Percentiles rank a stretch among this genome's conserved stretches.
Evolutionary conservation across 176 grass and related monocot genomes (phyloP).

Genomic region (Avena eriantha): DNA sequence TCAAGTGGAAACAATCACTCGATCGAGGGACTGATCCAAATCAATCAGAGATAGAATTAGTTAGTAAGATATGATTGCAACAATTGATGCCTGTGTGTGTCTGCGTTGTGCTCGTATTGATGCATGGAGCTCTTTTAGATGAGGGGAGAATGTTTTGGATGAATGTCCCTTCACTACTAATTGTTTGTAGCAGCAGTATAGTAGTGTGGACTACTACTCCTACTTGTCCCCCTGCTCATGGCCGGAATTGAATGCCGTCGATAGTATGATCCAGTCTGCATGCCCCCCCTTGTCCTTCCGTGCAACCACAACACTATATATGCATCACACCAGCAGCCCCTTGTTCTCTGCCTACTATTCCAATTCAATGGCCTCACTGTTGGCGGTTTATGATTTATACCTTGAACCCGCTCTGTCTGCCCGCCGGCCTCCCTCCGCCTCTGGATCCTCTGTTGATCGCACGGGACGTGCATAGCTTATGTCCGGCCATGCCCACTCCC

Average conservation of each 20-base stretch:
- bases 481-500: background rate
- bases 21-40: background rate
- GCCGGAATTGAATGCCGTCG: constrained; percentile 46
- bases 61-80: too few species aligned
- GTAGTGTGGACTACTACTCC: background rate
- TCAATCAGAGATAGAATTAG: background rate
- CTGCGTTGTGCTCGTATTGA: too few species aligned
- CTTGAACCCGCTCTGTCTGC: constrained; percentile 79
- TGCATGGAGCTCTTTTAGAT: too few species aligned
- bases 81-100: too few species aligned
- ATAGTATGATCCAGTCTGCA: constrained; percentile 23
- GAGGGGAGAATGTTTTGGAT: background rate
- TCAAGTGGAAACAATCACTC: background rate
- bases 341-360: constrained; percentile 84
- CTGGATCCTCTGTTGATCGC: background rate
- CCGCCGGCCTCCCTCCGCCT: background rate
- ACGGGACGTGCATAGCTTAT: background rate
- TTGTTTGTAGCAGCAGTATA: background rate
- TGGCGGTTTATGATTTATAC: constrained; percentile 78
- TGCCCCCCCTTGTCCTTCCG: constrained; percentile 43
- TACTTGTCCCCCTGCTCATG: background rate
- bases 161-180: background rate
- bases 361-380: constrained; percentile 80
- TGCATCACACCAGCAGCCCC: constrained; percentile 61
- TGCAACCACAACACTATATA: constrained; percentile 82